These are phyloP conservation scores for Chlamydomonas asymmetrica DNA, from an alignment of 139 green algal genomes.

Conservation along the genomic window DNA sequence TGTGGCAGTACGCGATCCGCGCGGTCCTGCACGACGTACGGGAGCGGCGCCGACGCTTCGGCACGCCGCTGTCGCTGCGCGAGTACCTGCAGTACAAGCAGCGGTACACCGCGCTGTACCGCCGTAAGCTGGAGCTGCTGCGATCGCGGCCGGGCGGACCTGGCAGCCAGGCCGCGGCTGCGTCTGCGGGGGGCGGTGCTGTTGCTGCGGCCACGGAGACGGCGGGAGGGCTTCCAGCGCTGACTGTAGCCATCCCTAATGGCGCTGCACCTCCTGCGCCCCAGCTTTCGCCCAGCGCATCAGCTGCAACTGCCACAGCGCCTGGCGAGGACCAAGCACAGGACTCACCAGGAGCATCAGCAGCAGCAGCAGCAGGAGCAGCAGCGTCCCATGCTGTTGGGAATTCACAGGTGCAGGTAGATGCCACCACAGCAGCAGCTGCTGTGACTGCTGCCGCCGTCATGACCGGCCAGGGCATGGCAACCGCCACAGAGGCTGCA, in stretches of 20 bases:
- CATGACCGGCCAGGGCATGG: no score
- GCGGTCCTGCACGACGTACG: conserved; percentile 45
- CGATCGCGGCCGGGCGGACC: not conserved
- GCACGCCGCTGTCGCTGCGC: conserved; percentile 4
- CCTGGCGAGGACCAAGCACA: not conserved
- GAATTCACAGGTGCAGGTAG: no score
- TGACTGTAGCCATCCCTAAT: no score
- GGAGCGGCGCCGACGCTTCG: not conserved
- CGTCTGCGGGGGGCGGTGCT: not conserved
- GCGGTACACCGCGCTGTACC: conserved; percentile 20
- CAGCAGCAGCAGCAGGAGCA: not conserved
- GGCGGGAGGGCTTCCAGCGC: no score
- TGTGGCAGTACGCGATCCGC: conserved; percentile 57
- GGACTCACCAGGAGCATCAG: not conserved
- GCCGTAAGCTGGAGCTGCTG: conserved; percentile 42
- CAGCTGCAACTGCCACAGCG: not conserved
- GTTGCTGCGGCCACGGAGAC: no score
- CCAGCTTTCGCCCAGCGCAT: no score
- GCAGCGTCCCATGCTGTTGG: no score
- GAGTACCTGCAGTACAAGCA: conserved; percentile 25
- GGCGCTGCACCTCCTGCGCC: no score
- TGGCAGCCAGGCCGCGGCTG: not conserved
- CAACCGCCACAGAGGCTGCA: no score
- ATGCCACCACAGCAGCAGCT: no score
- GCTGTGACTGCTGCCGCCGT: not conserved